Evolutionary conservation across 2,329 filamentous ascomycete species (phyloP).

Genomic region (Aspergillus clavatus): DNA sequence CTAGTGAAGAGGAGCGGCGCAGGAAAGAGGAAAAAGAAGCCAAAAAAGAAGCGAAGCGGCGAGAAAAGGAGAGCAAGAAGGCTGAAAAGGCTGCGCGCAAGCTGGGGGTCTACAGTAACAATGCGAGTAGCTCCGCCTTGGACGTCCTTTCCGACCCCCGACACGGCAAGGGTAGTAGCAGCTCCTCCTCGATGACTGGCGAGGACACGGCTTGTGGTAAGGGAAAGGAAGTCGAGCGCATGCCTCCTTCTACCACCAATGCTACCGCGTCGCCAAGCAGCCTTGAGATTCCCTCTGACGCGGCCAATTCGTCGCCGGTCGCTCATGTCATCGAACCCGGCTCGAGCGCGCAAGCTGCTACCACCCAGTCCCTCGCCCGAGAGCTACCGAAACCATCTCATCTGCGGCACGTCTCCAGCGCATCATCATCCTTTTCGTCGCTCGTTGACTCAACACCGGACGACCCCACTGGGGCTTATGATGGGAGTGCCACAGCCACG

Average conservation of each 20-base stretch:
- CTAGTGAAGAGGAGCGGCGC: conserved; percentile 87
- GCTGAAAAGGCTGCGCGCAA: conserved; percentile 65
- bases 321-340: conserved; percentile 16
- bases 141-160: conserved; percentile 37
- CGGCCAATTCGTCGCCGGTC: conserved; percentile 15
- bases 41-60: conserved; percentile 77
- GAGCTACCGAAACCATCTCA: conserved; percentile 61
- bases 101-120: conserved; percentile 46
- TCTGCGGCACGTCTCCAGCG: conserved; percentile 77
- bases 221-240: conserved; percentile 65
- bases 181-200: conserved; percentile 32
- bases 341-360: conserved; percentile 24
- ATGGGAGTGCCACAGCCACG: conserved; percentile 47
- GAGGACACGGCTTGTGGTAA: conserved; percentile 49
- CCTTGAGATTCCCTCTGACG: conserved; percentile 27
- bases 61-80: conserved; percentile 79
- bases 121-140: conserved; percentile 62
- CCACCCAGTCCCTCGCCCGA: conserved; percentile 42
- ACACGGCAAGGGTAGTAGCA: conserved; percentile 33
- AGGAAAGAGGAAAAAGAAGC: conserved; percentile 76
- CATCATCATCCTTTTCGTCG: conserved; percentile 78
- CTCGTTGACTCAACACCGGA: conserved; percentile 57
- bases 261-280: conserved; percentile 22
- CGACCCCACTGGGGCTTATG: conserved; percentile 42
- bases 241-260: conserved; percentile 19